Evolutionary conservation across 306 rosid genomes (phyloP).

Genomic region (Sechiopsis laciniata): DNA sequence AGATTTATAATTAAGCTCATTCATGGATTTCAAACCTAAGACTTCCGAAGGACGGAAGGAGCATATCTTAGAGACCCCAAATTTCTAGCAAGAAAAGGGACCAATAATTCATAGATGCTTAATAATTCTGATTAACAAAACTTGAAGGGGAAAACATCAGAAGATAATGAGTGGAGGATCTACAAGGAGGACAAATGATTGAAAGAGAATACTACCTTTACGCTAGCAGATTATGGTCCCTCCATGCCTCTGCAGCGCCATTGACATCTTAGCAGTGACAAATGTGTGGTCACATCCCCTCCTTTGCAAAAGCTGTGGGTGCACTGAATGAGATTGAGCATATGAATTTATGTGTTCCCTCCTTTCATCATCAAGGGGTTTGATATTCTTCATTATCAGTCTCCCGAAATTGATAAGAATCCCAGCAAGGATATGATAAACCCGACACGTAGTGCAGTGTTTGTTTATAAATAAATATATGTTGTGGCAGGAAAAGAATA

Average conservation of each 20-base stretch:
- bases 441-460: slow-evolving; percentile 15
- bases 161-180: not conserved
- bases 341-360: slow-evolving; percentile 23
- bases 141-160: not conserved
- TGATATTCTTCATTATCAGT: slow-evolving; percentile 36
- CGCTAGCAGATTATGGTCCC: slow-evolving; percentile 22
- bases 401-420: slow-evolving; percentile 42
- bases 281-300: slow-evolving; percentile 41
- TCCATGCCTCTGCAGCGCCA: slow-evolving; percentile 13
- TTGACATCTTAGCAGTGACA: slow-evolving; percentile 14
- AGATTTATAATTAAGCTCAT: too few species aligned
- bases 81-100: too few species aligned
- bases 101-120: slow-evolving; percentile 8
- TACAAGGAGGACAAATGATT: not conserved
- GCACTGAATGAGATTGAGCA: slow-evolving; percentile 36
- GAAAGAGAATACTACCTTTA: slow-evolving; percentile 29
- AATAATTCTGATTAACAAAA: slow-evolving; percentile 17
- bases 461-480: slow-evolving; percentile 1
- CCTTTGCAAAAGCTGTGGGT: slow-evolving; percentile 31
- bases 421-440: slow-evolving; percentile 34
- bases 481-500: slow-evolving; percentile 11
- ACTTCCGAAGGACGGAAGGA: too few species aligned
- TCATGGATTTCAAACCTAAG: too few species aligned
- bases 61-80: too few species aligned
- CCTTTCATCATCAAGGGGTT: slow-evolving; percentile 29